Percentiles rank a stretch among this genome's conserved stretches.
Conservation (phyloP, 225 moss, liverwort and hornwort genomes). For the Physcomitrium patens region DNA sequence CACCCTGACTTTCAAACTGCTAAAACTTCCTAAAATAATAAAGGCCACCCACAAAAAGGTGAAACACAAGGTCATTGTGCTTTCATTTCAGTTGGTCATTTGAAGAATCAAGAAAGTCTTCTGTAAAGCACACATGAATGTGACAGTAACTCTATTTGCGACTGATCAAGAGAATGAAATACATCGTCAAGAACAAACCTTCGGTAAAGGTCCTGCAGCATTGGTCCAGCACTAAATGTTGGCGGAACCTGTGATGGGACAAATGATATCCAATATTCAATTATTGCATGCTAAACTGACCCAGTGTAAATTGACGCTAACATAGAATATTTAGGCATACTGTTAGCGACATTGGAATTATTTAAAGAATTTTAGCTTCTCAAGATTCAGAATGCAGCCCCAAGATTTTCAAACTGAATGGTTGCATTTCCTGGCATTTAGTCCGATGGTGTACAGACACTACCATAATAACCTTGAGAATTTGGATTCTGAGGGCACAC, state of each 20-base stretch:
- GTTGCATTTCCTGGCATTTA: no score
- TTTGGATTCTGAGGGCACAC: no score
- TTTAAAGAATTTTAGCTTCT: no score
- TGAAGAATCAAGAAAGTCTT: not conserved
- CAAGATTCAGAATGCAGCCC: no score
- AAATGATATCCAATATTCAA: slow-evolving; percentile 15
- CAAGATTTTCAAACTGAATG: no score
- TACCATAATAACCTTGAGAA: not conserved
- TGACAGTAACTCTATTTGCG: not conserved
- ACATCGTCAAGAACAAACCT: slow-evolving; percentile 39
- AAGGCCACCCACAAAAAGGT: slow-evolving; percentile 1
- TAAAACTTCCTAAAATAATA: slow-evolving; percentile 15
- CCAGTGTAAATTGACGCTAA: not conserved
- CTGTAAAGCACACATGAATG: not conserved
- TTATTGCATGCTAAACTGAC: not conserved
- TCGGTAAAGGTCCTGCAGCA: slow-evolving; percentile 47
- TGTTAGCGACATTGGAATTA: no score
- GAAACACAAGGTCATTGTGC: not conserved
- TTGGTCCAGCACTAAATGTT: slow-evolving; percentile 39
- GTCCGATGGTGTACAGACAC: not conserved
- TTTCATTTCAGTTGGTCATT: not conserved
- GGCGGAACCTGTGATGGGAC: slow-evolving; percentile 36
- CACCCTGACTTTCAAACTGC: not conserved
- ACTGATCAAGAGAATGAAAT: slow-evolving; percentile 1
- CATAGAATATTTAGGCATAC: not conserved